These are phyloP conservation scores for Polychytrium aggregatum DNA, from an alignment of 192 early-diverging fungal genomes.

Conservation along the genomic window DNA sequence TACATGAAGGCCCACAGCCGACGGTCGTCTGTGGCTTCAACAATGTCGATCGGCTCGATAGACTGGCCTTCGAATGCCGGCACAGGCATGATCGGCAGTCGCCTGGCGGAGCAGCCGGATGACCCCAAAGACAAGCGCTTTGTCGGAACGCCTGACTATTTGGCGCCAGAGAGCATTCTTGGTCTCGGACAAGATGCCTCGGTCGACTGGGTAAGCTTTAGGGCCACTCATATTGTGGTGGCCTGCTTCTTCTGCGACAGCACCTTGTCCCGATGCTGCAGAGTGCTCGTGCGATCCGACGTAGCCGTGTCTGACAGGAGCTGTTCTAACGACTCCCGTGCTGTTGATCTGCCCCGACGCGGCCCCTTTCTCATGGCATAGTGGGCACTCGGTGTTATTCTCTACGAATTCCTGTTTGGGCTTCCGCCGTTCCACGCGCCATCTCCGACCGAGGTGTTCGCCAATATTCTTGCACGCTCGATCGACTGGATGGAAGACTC, in stretches of 20 bases:
- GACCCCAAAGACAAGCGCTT: constrained; percentile 42
- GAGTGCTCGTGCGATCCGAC: too few species aligned
- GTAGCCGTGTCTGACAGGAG: too few species aligned
- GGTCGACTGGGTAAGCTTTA: constrained; percentile 70
- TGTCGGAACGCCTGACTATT: constrained; percentile 81
- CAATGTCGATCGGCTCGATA: too few species aligned
- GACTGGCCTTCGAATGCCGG: constrained; percentile 2
- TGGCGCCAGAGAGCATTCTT: constrained; percentile 78
- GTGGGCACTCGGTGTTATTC: constrained; percentile 84
- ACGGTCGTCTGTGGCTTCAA: too few species aligned
- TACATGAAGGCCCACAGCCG: too few species aligned
- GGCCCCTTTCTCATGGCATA: too few species aligned
- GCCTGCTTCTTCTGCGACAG: too few species aligned
- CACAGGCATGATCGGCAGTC: constrained; percentile 15
- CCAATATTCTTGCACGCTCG: constrained; percentile 61
- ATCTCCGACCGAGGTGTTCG: constrained; percentile 69
- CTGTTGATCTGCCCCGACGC: too few species aligned
- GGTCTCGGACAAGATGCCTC: constrained; percentile 70
- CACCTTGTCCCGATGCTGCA: too few species aligned
- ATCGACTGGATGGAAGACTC: constrained; percentile 70
- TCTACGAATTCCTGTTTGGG: constrained; percentile 77
- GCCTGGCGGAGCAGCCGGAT: constrained; percentile 31
- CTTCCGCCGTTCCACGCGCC: constrained; percentile 73
- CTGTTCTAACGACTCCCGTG: too few species aligned
- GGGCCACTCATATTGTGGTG: too few species aligned